Base-by-base conservation (phyloP, 371 early-diverging fungal species). In the Mortierella sp. region DNA sequence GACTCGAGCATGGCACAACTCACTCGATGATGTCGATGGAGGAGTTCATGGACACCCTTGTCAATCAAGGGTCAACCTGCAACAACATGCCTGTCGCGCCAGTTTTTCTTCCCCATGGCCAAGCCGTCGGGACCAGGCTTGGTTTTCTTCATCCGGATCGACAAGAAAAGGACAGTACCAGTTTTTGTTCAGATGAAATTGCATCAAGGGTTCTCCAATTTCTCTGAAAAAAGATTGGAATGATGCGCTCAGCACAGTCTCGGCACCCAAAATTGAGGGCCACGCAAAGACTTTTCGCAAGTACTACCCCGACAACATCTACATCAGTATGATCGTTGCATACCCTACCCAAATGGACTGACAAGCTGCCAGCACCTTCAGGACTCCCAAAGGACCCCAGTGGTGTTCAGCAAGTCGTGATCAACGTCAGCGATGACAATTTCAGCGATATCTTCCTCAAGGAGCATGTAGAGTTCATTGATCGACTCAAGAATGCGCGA, bases 281-380 rank as follows among this genome's bases (percentile, higher is more conserved):
- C 82, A 78, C 44, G 78, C 57, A 21, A 58, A 78, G 73, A 34
- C 7, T 21, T 82, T 79, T 48, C 78, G 76, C 45, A 60, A 73
- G 31, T 76, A 73, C 76, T 79, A 74, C 50, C 83, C 76, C 7
- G 70, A 76, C 57, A 79, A 82, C 44, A 60, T 79, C 58, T 76
- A 76, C 63, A 73, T 82, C 76, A 79, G 83, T 70, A 76, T 82
- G 79, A 70, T 78, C 24, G 79, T 78, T 73, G 82, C 82, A 16
- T 82, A 82, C 52, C 82, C 82, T 57, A 74, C 71, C 71, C 77
- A 75, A 71, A 28, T 78, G 78, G 72, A 74, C 45, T 52, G 72
- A 42, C 65, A 78, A 63, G 38, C 26, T 78, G 63, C 75, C 72
- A 74, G 54, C 75, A 74, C 72, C 44, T 5, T 77, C 72, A 70